phyloP scores from a whole-genome alignment of 2,329 filamentous ascomycete genomes.

The Lasiodiplodia hormozganensis region DNA sequence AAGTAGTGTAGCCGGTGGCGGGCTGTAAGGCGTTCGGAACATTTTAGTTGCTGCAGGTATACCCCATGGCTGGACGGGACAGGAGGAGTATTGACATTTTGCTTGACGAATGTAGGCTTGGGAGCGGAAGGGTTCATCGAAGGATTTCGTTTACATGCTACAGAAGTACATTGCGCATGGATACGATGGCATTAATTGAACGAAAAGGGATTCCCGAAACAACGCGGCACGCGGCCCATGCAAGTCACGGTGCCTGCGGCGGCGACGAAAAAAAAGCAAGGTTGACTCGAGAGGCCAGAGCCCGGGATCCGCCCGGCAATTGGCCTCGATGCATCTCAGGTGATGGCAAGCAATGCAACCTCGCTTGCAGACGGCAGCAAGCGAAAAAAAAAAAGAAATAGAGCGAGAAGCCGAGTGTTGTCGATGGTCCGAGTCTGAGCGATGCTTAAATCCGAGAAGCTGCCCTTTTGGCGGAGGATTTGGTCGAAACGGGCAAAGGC shows the following conservation, averaged over 20 bases:
- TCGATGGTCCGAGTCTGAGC: neutral
- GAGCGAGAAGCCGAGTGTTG: neutral
- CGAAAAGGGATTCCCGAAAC: neutral
- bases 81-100: neutral
- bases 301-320: neutral
- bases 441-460: neutral
- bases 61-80: constrained; percentile 9
- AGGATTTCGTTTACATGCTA: constrained; percentile 21
- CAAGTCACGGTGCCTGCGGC: constrained; percentile 8
- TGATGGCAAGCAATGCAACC: constrained; percentile 15
- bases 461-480: neutral
- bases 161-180: constrained; percentile 7
- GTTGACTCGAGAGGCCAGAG: neutral
- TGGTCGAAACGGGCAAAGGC: neutral
- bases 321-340: neutral
- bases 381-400: neutral
- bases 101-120: neutral
- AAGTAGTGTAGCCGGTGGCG: neutral
- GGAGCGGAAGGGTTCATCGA: neutral
- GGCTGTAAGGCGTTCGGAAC: constrained; percentile 12
- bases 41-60: constrained; percentile 8
- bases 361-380: neutral
- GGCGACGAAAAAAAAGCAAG: constrained; percentile 8
- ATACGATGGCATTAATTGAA: constrained; percentile 18
- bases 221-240: neutral